Base-by-base conservation (phyloP, 1,139 yeast species). In the Lodderomyces metapsilosis region DNA sequence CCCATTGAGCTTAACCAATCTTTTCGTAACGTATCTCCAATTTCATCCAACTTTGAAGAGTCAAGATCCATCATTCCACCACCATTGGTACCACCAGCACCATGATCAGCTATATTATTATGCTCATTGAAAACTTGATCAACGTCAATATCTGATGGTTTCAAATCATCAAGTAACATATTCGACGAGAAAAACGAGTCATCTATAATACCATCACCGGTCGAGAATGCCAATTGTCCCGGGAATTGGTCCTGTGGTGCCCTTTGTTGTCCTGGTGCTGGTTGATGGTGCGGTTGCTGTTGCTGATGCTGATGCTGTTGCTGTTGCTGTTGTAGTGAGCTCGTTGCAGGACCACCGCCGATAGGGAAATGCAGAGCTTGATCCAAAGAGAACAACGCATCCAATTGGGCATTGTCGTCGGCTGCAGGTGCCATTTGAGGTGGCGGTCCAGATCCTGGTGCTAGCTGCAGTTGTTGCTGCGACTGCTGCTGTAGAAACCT, bases 1-100 rank as follows among this genome's bases (percentile, higher is more conserved):
- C 70, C 72, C 62, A 66, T 61, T 49, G 61, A 60, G 40, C 64
- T 61, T 40, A 66, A 56, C 72, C 72, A 66, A 47, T 66, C 71
- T 15, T 56, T 48, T 20, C 52, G 56, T 20, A 53, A 43, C 9
- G 43, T 34, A 5, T 38, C 45, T 3, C 41, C 46, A 9, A 33
- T 37, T 34, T 38, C 43, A 32, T 42, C 45, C 37, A 44, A 47
- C 17, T 46, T 38, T 2, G 22, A 39, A 21, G 22, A 39, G 17
- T 27, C 35, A 33, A 21, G 27, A 7, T 32, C 40, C 24, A 16
- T 30, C n/a, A 36, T 20, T 2, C 22, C 20, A 11, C 13, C 33
- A 17, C 43, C 39, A 23, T 16, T 30, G 25, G 24, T 35, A 35
- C 9, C 20, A 30, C 12, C 31, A n/a, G 15, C 16, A 22, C 25